Conservation (phyloP, 1,139 yeast genomes). For the Wickerhamomyces sp. region DNA sequence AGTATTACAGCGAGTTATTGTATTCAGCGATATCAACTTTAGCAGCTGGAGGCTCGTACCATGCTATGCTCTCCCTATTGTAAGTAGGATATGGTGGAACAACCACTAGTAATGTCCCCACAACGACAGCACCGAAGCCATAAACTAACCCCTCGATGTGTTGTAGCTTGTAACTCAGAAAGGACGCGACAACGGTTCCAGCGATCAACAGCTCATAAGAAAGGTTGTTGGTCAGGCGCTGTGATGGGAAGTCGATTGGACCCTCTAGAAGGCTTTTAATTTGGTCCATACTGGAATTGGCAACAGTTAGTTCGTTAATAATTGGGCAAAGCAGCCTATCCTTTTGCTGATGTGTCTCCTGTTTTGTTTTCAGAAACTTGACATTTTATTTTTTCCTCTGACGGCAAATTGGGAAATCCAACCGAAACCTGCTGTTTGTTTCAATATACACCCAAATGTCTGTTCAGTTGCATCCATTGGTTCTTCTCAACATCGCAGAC, state of each 20-base stretch:
- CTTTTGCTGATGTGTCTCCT: too few relatives aligned
- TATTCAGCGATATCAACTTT: too few relatives aligned
- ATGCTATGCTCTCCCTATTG: conserved; percentile 40
- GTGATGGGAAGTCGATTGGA: conserved; percentile 61
- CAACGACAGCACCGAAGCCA: conserved; percentile 33
- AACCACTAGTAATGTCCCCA: conserved; percentile 34
- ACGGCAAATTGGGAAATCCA: too few relatives aligned
- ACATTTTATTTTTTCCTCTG: too few relatives aligned
- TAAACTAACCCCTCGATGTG: conserved; percentile 34
- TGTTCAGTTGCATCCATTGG: conserved; percentile 7
- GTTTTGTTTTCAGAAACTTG: too few relatives aligned
- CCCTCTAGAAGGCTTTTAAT: conserved; percentile 37
- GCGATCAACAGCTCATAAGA: conserved; percentile 21
- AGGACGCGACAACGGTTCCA: conserved; percentile 28
- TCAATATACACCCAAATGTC: too few relatives aligned
- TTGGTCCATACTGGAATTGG: background rate
- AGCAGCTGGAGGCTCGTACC: conserved; percentile 24
- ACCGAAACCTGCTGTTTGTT: too few relatives aligned
- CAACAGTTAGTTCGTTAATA: background rate
- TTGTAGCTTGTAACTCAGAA: conserved; percentile 42
- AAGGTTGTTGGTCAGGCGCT: conserved; percentile 35
- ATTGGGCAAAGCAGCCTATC: too few relatives aligned
- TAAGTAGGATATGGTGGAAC: conserved; percentile 56
- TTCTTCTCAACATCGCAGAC: conserved; percentile 7
- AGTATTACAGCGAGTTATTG: too few relatives aligned